Conservation (phyloP, 2,329 filamentous ascomycete genomes). For the Coniochaeta sp. region DNA sequence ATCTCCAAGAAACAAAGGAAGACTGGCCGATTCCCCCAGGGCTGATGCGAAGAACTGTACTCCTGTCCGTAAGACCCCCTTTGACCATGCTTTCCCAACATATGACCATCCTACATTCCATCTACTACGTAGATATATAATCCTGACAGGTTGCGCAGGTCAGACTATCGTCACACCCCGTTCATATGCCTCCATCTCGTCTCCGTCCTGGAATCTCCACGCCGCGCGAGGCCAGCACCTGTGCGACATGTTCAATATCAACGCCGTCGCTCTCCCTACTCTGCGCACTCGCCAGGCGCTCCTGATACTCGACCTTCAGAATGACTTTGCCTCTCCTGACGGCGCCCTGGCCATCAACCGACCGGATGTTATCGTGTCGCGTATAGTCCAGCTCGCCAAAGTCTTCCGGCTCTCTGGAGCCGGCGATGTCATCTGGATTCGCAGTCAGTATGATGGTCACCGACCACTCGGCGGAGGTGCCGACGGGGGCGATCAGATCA, state of each 20-base stretch:
- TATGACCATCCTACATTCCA: background rate
- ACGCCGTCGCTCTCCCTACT: conserved; percentile 46
- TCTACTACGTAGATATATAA: too few species aligned
- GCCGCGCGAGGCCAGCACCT: conserved; percentile 3
- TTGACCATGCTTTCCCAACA: background rate
- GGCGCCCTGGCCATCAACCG: conserved; percentile 61
- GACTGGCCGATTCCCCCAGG: background rate
- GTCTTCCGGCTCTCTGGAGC: conserved; percentile 66
- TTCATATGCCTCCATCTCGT: background rate
- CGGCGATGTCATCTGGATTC: conserved; percentile 75
- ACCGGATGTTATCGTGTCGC: conserved; percentile 59
- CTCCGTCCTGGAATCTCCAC: conserved; percentile 5
- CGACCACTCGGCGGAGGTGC: conserved; percentile 30
- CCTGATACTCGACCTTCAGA: conserved; percentile 79
- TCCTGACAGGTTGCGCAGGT: background rate
- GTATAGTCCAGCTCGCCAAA: conserved; percentile 57
- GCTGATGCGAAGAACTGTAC: background rate
- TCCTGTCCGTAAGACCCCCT: background rate
- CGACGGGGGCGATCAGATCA: conserved; percentile 44
- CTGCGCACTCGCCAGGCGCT: conserved; percentile 61
- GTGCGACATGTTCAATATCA: conserved; percentile 46
- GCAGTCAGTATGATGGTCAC: conserved; percentile 62
- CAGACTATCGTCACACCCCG: background rate
- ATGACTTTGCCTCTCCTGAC: conserved; percentile 70
- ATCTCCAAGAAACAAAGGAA: too few species aligned